Evolutionary conservation across 148 eudicot species (phyloP), one percentile per base, ranked within the genome.

Genomic region (Persicaria maculosa): DNA sequence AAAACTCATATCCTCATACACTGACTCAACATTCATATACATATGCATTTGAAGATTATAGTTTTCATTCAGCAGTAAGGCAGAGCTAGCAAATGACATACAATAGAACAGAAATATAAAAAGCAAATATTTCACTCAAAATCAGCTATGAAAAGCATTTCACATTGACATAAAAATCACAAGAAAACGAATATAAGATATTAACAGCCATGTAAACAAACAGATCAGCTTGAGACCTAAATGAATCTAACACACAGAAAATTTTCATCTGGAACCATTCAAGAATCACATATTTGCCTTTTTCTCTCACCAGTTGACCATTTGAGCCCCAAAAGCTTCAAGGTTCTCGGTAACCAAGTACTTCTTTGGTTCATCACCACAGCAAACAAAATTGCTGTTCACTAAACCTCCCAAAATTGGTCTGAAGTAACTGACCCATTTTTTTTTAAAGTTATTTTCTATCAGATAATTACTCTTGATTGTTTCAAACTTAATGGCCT

Each of bases 131-230:
- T 22, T 22, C 25, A 22, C 25, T 22, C 25, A 22, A 55, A 17
- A 22, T 54, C 59, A 54, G 6, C 59, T 54, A 22, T 22, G 25
- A 22, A 0, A 50, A 4, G 59, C 5, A n/a, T 54, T 75, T 70
- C 65, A 69, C 78, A 48, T 76, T 76, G 53, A 74, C 78, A 70
- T 76, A 76, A 70, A 70, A 31, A 69, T 20, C 25, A 22, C 25
- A 22, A 22, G 25, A 0, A 22, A 22, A 22, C 25, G 25, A 40
- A 36, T 12, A 40, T 15, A 40, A 64, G 44, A 64, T 40, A 5
- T 40, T 40, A 64, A 40, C 8, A 64, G 36, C 1, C 5, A 17
- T 15, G 45, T 14, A 64, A 31, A 44, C n/a, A 36, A 31, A 62
- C 68, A 62, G 45, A 31, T 62, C n/a, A 25, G 19, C 25, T 22